These are phyloP conservation scores for Polygonum maritimum DNA, from an alignment of 148 eudicot genomes.

Conservation along the genomic window DNA sequence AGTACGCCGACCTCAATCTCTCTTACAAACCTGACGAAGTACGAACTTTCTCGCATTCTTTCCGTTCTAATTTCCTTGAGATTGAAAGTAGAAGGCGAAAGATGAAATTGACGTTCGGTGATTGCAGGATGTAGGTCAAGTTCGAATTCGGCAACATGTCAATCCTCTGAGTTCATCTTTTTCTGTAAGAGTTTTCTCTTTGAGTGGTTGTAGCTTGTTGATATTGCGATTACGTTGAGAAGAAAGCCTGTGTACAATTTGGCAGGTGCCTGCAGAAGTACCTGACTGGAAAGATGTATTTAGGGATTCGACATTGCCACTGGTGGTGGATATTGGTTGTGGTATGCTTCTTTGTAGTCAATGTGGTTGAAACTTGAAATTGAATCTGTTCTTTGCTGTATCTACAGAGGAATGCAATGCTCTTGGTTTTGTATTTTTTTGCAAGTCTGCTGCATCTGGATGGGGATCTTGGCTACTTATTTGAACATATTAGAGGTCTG, in stretches of 20 bases:
- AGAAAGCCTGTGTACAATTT: conserved; percentile 12
- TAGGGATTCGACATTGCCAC: conserved; percentile 53
- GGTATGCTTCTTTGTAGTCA: conserved; percentile 31
- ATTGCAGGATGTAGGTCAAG: conserved; percentile 64
- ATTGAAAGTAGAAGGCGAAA: background rate
- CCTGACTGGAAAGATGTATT: conserved; percentile 83
- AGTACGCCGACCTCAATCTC: conserved; percentile 57
- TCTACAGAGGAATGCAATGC: background rate
- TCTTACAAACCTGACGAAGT: conserved; percentile 23
- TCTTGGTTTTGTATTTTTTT: background rate
- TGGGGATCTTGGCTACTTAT: background rate
- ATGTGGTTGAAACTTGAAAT: background rate
- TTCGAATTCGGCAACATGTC: conserved; percentile 88
- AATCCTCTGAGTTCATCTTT: conserved; percentile 64
- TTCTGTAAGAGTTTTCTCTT: conserved; percentile 28
- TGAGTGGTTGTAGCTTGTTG: background rate
- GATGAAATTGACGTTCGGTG: background rate
- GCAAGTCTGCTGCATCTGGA: background rate
- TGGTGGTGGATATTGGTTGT: conserved; percentile 85
- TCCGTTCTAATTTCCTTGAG: conserved; percentile 4
- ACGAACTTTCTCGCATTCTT: background rate
- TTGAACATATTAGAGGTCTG: background rate
- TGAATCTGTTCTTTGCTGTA: background rate
- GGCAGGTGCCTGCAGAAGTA: conserved; percentile 59
- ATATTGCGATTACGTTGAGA: too few relatives aligned